Conservation (phyloP, 2,329 filamentous ascomycete species). For the Pochonia chlamydosporia region DNA sequence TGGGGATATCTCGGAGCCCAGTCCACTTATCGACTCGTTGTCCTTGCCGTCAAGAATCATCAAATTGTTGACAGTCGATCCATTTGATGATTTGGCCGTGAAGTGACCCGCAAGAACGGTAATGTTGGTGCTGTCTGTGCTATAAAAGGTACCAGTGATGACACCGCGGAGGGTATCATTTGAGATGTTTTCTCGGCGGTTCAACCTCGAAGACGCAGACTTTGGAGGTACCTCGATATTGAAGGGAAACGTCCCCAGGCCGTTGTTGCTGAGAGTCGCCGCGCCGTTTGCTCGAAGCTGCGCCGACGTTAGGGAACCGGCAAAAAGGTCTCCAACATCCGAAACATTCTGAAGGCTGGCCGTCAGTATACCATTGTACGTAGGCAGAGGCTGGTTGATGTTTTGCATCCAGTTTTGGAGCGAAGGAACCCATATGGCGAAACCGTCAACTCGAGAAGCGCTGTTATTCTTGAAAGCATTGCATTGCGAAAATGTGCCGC, state of each 20-base stretch:
- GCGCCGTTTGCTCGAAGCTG: constrained; percentile 68
- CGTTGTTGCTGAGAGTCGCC: constrained; percentile 53
- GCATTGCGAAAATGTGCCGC: constrained; percentile 71
- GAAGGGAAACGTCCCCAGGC: constrained; percentile 52
- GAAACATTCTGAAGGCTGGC: constrained; percentile 61
- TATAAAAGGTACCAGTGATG: constrained; percentile 74
- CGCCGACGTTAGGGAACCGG: constrained; percentile 75
- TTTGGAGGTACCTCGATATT: constrained; percentile 37
- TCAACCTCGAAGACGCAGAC: constrained; percentile 24
- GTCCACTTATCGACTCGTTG: constrained; percentile 59
- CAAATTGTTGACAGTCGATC: constrained; percentile 70
- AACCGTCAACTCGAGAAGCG: constrained; percentile 60
- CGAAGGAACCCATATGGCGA: constrained; percentile 90
- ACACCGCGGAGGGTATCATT: constrained; percentile 56
- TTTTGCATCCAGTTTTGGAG: constrained; percentile 83
- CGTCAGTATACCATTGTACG: constrained; percentile 67
- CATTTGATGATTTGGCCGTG: constrained; percentile 60
- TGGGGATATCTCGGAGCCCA: constrained; percentile 58
- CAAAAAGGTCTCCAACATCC: constrained; percentile 62
- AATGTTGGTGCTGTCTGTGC: constrained; percentile 63
- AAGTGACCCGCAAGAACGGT: constrained; percentile 90
- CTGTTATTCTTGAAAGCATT: constrained; percentile 59
- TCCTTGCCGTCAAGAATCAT: constrained; percentile 75
- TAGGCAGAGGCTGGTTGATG: constrained; percentile 56
- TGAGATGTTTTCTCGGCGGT: constrained; percentile 40